phyloP scores from a whole-genome alignment of 106 monocot genomes.

The Narthecium ossifragum region DNA sequence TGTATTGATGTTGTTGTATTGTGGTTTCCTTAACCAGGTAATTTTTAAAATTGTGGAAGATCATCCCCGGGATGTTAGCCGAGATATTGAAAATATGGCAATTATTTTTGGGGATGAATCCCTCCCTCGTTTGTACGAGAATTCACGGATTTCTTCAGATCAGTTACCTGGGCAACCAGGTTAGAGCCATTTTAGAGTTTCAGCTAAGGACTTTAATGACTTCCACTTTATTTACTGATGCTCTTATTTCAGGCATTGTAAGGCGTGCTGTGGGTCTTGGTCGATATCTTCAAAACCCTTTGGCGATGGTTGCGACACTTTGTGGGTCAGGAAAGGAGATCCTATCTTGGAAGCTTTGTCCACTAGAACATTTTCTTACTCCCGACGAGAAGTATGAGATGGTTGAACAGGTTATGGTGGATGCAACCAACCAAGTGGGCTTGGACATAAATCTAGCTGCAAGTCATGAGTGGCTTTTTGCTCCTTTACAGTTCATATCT shows the following conservation, averaged over 20 bases:
- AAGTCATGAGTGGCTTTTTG: slow-evolving; percentile 95
- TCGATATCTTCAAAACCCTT: slow-evolving; percentile 89
- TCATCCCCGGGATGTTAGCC: slow-evolving; percentile 76
- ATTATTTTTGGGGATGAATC: slow-evolving; percentile 86
- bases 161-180: slow-evolving; percentile 91
- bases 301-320: slow-evolving; percentile 93
- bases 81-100: slow-evolving; percentile 59
- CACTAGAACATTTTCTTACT: slow-evolving; percentile 68
- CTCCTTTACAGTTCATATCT: slow-evolving; percentile 85
- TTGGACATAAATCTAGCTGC: slow-evolving; percentile 89
- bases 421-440: slow-evolving; percentile 91
- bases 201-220: neutral
- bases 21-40: slow-evolving; percentile 29
- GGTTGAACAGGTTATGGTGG: slow-evolving; percentile 96
- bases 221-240: neutral
- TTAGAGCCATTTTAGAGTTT: slow-evolving; percentile 8
- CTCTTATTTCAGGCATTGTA: slow-evolving; percentile 62
- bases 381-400: slow-evolving; percentile 91
- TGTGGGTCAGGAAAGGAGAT: slow-evolving; percentile 93
- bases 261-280: slow-evolving; percentile 94
- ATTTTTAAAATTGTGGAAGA: slow-evolving; percentile 92
- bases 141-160: slow-evolving; percentile 73
- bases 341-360: slow-evolving; percentile 91
- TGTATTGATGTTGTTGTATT: neutral
- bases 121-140: slow-evolving; percentile 82